Percentiles rank a stretch among this genome's conserved stretches.
Evolutionary conservation across 176 grass and related monocot species (phyloP).

Genomic region (Aegilops bicornis): DNA sequence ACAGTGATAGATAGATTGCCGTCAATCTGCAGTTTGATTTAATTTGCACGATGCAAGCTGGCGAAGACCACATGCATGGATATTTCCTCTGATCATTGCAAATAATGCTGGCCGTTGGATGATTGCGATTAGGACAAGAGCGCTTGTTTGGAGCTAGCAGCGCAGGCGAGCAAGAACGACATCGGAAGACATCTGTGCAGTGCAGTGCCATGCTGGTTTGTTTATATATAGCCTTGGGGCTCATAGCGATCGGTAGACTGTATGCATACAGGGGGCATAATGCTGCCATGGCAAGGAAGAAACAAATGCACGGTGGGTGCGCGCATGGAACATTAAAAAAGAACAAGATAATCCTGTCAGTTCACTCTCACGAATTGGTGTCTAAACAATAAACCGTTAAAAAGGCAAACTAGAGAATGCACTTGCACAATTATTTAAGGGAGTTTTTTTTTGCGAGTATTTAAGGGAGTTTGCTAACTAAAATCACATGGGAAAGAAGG

Average conservation of each 20-base stretch:
- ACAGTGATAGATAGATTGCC: neutral
- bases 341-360: neutral
- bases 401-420: neutral
- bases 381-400: neutral
- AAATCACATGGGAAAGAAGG: neutral
- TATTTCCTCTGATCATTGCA: slow-evolving; percentile 37
- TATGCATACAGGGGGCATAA: neutral
- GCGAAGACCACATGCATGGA: slow-evolving; percentile 41
- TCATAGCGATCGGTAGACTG: neutral
- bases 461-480: neutral
- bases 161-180: slow-evolving; percentile 18
- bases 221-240: neutral
- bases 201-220: neutral
- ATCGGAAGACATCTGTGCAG: neutral
- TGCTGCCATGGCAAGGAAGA: neutral
- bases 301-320: neutral
- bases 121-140: slow-evolving; percentile 26
- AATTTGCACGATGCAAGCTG: slow-evolving; percentile 30
- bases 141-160: slow-evolving; percentile 13
- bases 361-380: neutral
- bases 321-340: neutral
- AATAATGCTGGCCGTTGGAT: slow-evolving; percentile 31
- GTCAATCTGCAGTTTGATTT: slow-evolving; percentile 15
- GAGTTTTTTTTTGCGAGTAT: no score
- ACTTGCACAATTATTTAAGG: neutral